Evolutionary conservation across 2,329 filamentous ascomycete species (phyloP), one percentile per base, ranked within the genome.

Genomic region (Didymella keratinophila): DNA sequence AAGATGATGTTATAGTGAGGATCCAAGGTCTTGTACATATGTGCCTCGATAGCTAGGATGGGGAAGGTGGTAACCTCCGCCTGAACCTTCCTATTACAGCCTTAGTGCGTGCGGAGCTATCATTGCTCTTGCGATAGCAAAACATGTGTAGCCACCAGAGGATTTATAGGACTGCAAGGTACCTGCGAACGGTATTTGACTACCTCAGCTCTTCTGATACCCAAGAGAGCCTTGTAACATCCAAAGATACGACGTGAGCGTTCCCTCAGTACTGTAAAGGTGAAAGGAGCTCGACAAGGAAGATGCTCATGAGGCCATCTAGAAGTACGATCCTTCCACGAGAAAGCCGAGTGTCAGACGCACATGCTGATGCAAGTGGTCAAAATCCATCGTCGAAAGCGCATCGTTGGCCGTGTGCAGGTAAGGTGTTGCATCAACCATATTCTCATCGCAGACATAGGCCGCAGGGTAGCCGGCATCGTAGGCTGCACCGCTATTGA

Each of bases 351-450:
- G 80, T 0, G 91, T 93, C 83, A 96, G 84, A 74, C 87, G 89
- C 21, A 90, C 91, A 76, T 96, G 92, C 79, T 96, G 88, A 39
- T 93, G 82, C 91, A 96, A 95, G 76, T 96, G 92, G 72, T 92
- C 87, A 72, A 94, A 95, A 64, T 87, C 88, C 43, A 91, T 78
- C 61, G 86, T 87, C 70, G 90, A 85, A 60, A 91, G 86, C 65
- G 81, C 80, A 71, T 92, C 89, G 21, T 89, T 85, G 0, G 85
- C 86, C 34, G 83, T 84, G 72, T 91, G 88, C 58, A 91, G 90
- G 62, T 88, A 83, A 63, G 85, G 81, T 69, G 90, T 84, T 8
- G 71, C 74, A 64, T 79, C 78, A 70, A 85, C 83, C 71, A 91
- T 90, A 25, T 84, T 83, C 27, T 86, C 87, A 78, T 91, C 89